Base-by-base conservation (phyloP, 306 rosid species). In the Lathyrus sativus region DNA sequence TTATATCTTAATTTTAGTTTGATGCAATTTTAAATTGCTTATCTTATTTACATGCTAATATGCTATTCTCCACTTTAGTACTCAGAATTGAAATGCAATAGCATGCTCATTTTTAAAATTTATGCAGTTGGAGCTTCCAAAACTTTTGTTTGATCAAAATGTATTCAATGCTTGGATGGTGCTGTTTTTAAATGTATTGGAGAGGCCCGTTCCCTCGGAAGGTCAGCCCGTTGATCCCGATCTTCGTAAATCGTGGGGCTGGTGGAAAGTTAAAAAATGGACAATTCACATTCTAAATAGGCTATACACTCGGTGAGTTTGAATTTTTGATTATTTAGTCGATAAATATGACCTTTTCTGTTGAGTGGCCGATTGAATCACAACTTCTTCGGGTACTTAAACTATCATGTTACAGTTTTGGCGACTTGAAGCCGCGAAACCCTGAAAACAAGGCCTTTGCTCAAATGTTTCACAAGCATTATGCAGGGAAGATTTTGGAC, bases 241-340 rank as follows among this genome's bases (percentile, higher is more conserved):
- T 43, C 81, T 83, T 66, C 79, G 91, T 49, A 92, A 92, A 74
- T 78, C 96, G 42, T 92, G 98, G 98, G 98, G 87, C 35, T 92
- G 98, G 98, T 92, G 98, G 98, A 92, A 92, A 85, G 96, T 92
- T 66, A 92, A 89, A 87, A 92, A 92, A 79, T 92, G 98, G 98
- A 87, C 96, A 7, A 85, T 89, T 63, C 98, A 89, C 75, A 92
- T 92, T 78, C 78, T 92, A 56, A 92, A 92, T 71, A 81, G 98
- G 82, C 86, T 92, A 62, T 92, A 84, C 81, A 89, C 96, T 54
- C 88, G 98, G 98, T 89, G 76, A 61, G 72, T 68, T 61, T 74
- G 10, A 65, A 33, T 11, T 41, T 15, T 62, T 12, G 39, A 58
- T 58, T 43, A 33, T 18, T 58, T 73, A 13, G 7, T 66, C 11